phyloP scores from a whole-genome alignment of 306 rosid species.

The Lotus japonicus region DNA sequence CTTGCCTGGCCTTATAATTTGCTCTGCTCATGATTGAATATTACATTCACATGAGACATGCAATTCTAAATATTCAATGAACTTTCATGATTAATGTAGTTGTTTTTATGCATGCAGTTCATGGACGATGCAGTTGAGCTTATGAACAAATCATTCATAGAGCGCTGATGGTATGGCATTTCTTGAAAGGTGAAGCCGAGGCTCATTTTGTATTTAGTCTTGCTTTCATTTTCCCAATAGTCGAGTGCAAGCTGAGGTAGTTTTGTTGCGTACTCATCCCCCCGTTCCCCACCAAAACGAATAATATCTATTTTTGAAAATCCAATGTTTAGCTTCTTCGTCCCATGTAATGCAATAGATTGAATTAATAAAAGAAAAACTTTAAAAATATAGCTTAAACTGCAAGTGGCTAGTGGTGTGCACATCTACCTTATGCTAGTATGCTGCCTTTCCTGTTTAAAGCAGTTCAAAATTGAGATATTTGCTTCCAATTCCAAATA shows the following conservation, averaged over 20 bases:
- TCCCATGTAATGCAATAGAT: neutral
- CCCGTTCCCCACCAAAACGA: neutral
- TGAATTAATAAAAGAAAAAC: neutral
- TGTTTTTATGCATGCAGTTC: constrained; percentile 55
- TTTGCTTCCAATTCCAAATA: neutral
- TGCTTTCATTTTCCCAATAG: neutral
- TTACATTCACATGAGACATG: neutral
- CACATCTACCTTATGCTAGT: neutral
- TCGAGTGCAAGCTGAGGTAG: constrained; percentile 7
- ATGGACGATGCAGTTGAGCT: constrained; percentile 89
- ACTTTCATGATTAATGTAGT: constrained; percentile 9
- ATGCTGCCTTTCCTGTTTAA: neutral
- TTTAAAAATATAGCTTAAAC: neutral
- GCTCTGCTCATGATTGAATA: neutral
- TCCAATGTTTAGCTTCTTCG: neutral
- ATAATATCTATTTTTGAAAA: too few species aligned
- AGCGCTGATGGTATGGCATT: constrained; percentile 39
- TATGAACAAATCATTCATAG: constrained; percentile 88
- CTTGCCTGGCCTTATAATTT: neutral
- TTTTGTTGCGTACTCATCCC: neutral
- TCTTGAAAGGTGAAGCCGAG: constrained; percentile 3
- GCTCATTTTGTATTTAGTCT: constrained; percentile 7
- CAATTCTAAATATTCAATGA: neutral
- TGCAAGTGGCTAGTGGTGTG: neutral
- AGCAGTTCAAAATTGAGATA: neutral